These are phyloP conservation scores for Nitzschia palea DNA, from an alignment of 108 stramenopile species.

Conservation along the genomic window DNA sequence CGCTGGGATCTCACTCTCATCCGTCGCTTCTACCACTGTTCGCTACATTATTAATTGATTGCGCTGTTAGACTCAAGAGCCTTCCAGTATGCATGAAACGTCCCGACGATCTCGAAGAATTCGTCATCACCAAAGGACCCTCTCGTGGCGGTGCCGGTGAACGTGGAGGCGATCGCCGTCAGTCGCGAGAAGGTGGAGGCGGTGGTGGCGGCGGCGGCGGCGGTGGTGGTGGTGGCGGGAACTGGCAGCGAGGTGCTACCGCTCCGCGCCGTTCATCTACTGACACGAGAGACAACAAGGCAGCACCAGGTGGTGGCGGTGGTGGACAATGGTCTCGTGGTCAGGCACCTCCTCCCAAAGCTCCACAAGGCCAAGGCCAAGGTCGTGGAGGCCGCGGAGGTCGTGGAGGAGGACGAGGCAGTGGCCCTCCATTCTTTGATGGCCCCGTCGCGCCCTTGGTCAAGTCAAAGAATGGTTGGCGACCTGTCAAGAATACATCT, in stretches of 20 bases:
- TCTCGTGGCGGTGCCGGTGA: constrained; percentile 29
- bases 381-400: constrained; percentile 20
- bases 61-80: constrained; percentile 22
- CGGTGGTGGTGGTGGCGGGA: constrained; percentile 29
- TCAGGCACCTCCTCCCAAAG: constrained; percentile 30
- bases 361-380: constrained; percentile 11
- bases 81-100: constrained; percentile 39
- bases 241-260: constrained; percentile 24
- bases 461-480: constrained; percentile 74
- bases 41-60: constrained; percentile 1
- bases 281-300: constrained; percentile 1
- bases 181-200: constrained; percentile 30
- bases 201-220: constrained; percentile 37
- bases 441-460: constrained; percentile 60
- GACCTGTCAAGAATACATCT: constrained; percentile 64
- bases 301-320: constrained; percentile 11
- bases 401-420: constrained; percentile 37
- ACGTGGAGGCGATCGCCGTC: constrained; percentile 25
- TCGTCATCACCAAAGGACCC: constrained; percentile 37
- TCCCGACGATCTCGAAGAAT: constrained; percentile 38
- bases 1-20: background rate
- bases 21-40: background rate
- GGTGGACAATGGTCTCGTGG: constrained; percentile 48
- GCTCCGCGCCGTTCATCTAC: constrained; percentile 2
- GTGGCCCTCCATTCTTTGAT: constrained; percentile 44